Conservation (phyloP, 768 basidiomycete genomes). For the Russula vinacea region DNA sequence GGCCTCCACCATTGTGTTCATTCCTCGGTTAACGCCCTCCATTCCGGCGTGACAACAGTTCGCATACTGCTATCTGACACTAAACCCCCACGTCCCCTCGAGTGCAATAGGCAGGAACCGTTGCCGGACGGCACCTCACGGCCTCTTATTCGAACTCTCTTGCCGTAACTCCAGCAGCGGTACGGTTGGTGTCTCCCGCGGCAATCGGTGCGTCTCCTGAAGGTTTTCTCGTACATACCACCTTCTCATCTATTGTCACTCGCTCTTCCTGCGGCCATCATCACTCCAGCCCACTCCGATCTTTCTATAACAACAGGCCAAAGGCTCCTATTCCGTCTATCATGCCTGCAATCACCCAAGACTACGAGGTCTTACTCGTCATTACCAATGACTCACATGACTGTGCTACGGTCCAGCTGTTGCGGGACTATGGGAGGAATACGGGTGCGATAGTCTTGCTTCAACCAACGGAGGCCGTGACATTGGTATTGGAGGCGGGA, state of each 20-base stretch:
- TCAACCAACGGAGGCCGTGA: conserved; percentile 59
- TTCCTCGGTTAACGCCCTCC: conserved; percentile 24
- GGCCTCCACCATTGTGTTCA: conserved; percentile 24
- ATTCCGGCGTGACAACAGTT: conserved; percentile 24
- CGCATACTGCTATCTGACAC: conserved; percentile 19
- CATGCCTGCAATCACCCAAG: conserved; percentile 60
- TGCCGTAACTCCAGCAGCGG: conserved; percentile 29
- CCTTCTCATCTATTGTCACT: conserved; percentile 17
- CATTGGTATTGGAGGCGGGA: conserved; percentile 66
- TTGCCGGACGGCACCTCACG: conserved; percentile 23
- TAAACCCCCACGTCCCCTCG: conserved; percentile 24
- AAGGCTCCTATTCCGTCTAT: conserved; percentile 39
- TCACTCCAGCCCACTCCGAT: conserved; percentile 16
- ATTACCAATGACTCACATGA: conserved; percentile 68
- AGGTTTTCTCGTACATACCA: not conserved
- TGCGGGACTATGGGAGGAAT: conserved; percentile 60
- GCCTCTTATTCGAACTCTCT: conserved; percentile 21
- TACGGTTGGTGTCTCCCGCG: conserved; percentile 26
- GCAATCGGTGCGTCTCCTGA: conserved; percentile 22
- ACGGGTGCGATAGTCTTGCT: conserved; percentile 54
- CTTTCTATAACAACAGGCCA: conserved; percentile 23
- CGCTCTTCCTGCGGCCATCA: conserved; percentile 22
- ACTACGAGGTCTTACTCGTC: conserved; percentile 64
- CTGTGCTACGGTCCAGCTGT: conserved; percentile 58
- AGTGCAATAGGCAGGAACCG: conserved; percentile 29